Conservation (phyloP, 2,329 filamentous ascomycete species). For the Exophiala alcalophila region DNA sequence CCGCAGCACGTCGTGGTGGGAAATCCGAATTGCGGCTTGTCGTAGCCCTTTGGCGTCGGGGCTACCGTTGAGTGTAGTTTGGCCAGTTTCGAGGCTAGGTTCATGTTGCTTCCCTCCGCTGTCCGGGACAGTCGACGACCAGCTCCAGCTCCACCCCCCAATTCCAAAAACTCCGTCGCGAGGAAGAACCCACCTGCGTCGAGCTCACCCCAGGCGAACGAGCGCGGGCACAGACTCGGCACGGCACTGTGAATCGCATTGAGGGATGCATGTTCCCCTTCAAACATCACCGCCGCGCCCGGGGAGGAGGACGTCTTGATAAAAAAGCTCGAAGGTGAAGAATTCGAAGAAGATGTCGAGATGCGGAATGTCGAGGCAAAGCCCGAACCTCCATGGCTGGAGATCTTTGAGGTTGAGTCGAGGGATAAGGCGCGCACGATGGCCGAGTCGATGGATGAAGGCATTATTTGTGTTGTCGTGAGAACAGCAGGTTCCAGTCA, state of each 20-base stretch:
- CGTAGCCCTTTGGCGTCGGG: constrained; percentile 59
- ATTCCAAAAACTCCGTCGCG: constrained; percentile 76
- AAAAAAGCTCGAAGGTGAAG: constrained; percentile 41
- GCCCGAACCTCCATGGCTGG: constrained; percentile 40
- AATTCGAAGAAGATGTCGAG: constrained; percentile 34
- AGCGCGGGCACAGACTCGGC: constrained; percentile 71
- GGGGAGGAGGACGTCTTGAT: constrained; percentile 38
- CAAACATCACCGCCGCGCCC: constrained; percentile 40
- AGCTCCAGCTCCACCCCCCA: constrained; percentile 43
- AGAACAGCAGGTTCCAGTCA: too few relatives aligned
- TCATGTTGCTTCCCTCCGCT: constrained; percentile 54
- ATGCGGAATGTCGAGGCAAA: constrained; percentile 47
- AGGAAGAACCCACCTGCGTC: constrained; percentile 50
- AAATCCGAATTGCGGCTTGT: constrained; percentile 72
- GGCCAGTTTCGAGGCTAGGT: constrained; percentile 73
- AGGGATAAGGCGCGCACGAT: constrained; percentile 40
- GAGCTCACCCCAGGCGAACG: constrained; percentile 67
- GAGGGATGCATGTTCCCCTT: constrained; percentile 78
- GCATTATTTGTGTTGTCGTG: constrained; percentile 12
- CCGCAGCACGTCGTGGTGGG: constrained; percentile 83
- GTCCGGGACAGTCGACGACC: too few relatives aligned
- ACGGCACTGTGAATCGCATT: constrained; percentile 73
- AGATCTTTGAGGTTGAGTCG: constrained; percentile 37
- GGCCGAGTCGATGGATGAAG: constrained; percentile 30
- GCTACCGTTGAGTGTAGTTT: constrained; percentile 74